phyloP scores from a whole-genome alignment of 108 stramenopile species.

The Phaeodactylum tricornutum region DNA sequence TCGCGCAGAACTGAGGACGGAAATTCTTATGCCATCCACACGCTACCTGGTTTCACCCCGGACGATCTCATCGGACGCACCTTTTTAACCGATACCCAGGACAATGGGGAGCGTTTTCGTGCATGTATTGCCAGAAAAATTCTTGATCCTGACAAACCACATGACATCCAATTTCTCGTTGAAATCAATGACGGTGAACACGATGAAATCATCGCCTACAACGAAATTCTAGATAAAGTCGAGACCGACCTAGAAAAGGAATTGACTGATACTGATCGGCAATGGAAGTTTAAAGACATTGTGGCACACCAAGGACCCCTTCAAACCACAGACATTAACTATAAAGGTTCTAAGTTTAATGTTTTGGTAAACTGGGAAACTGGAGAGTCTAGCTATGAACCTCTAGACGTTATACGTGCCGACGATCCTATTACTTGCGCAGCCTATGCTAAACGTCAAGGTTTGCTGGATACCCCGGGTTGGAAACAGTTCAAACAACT shows the following conservation, averaged over 20 bases:
- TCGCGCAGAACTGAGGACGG: too few relatives aligned
- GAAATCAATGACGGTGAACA: not conserved
- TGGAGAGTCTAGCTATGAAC: slow-evolving; percentile 15
- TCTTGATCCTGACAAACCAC: not conserved
- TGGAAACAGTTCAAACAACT: slow-evolving; percentile 21
- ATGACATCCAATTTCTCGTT: not conserved
- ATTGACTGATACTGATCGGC: not conserved
- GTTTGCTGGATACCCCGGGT: slow-evolving; percentile 17
- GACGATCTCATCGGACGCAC: slow-evolving; percentile 5
- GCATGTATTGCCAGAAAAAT: not conserved
- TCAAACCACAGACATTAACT: not conserved
- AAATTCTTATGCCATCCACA: too few relatives aligned
- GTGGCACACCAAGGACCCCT: slow-evolving; percentile 12
- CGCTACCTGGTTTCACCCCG: too few relatives aligned
- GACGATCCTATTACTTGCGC: slow-evolving; percentile 26
- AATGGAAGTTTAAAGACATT: slow-evolving; percentile 2
- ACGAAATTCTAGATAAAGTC: not conserved
- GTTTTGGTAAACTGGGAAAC: slow-evolving; percentile 18
- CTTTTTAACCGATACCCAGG: not conserved
- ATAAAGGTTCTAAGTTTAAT: slow-evolving; percentile 20
- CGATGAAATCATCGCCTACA: slow-evolving; percentile 7
- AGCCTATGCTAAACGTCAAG: slow-evolving; percentile 16
- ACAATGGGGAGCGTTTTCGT: not conserved
- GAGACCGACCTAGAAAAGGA: not conserved
- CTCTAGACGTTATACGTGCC: slow-evolving; percentile 7